Percentiles rank a stretch among this genome's conserved stretches.
phyloP scores from a whole-genome alignment of 1,284 basidiomycete species.

The Apiotrichum sp. region DNA sequence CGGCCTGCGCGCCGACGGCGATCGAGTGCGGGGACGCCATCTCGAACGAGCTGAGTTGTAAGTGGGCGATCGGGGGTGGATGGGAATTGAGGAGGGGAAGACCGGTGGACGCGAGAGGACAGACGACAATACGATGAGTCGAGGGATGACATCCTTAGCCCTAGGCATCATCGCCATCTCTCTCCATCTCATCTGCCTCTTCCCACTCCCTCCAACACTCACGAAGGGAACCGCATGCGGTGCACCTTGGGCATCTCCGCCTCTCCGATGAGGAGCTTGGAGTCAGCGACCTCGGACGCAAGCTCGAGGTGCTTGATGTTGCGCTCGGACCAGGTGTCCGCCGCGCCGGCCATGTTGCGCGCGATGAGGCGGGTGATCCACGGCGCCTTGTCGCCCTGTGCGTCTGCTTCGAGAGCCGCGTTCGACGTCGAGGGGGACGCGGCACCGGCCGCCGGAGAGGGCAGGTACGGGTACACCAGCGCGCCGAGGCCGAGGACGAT shows the following conservation, averaged over 20 bases:
- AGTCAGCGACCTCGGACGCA: conserved; percentile 42
- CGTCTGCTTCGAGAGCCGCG: conserved; percentile 19
- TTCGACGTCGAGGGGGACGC: conserved; percentile 31
- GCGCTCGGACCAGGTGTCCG: conserved; percentile 33
- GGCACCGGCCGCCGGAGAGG: conserved; percentile 27
- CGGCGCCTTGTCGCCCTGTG: conserved; percentile 19
- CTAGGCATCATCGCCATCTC: too few species aligned
- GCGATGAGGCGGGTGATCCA: conserved; percentile 44
- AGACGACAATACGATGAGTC: too few species aligned
- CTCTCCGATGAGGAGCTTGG: conserved; percentile 48
- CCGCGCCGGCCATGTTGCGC: conserved; percentile 30
- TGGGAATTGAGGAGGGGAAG: too few species aligned
- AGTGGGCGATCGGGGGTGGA: neutral
- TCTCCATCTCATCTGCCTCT: neutral
- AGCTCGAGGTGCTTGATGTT: conserved; percentile 48
- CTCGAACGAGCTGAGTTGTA: conserved; percentile 40
- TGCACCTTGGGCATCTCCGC: conserved; percentile 46
- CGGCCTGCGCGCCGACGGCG: conserved; percentile 44
- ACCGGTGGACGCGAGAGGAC: too few species aligned
- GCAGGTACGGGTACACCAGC: conserved; percentile 39
- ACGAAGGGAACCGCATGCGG: conserved; percentile 46
- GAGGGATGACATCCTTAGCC: too few species aligned
- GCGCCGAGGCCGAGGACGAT: conserved; percentile 22
- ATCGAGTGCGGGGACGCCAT: conserved; percentile 44
- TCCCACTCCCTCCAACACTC: conserved; percentile 12